Percentiles rank a stretch among this genome's conserved stretches.
These are phyloP conservation scores for Wickerhamomyces ciferrii DNA, from an alignment of 805 yeast genomes.

Conservation along the genomic window DNA sequence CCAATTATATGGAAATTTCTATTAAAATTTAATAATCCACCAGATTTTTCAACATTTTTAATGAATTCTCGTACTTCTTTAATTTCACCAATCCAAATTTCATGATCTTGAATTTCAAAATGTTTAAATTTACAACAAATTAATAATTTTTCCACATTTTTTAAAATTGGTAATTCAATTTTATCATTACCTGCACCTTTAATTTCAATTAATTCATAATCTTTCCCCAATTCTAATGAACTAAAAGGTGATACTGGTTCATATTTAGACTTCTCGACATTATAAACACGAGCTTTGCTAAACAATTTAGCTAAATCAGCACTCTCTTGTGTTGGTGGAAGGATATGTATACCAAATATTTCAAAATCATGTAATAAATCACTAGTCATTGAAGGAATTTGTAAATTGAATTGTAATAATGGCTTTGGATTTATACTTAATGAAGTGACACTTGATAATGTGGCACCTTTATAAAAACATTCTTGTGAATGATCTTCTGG, in stretches of 20 bases:
- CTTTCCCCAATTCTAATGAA: conserved; percentile 27
- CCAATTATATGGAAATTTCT: conserved; percentile 54
- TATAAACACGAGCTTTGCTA: conserved; percentile 44
- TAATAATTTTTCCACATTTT: conserved; percentile 49
- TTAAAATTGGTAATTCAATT: conserved; percentile 43
- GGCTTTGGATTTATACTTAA: conserved; percentile 75
- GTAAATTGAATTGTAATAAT: conserved; percentile 78
- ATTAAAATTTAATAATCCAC: conserved; percentile 65
- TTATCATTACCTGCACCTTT: conserved; percentile 2
- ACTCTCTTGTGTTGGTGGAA: conserved; percentile 55
- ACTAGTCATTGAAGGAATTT: conserved; percentile 81
- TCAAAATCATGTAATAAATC: conserved; percentile 50
- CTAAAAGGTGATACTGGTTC: conserved; percentile 42
- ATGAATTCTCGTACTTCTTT: conserved; percentile 37
- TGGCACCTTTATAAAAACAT: conserved; percentile 56
- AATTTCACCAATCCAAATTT: conserved; percentile 84
- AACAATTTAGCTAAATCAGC: conserved; percentile 62
- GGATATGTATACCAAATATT: conserved; percentile 67
- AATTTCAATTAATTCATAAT: conserved; percentile 27
- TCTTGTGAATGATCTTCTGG: conserved; percentile 11
- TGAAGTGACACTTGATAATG: conserved; percentile 83
- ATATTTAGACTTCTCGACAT: conserved; percentile 20
- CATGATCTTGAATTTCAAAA: conserved; percentile 74
- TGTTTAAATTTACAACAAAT: conserved; percentile 53
- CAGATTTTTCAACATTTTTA: conserved; percentile 29